A percentile compares a stretch with the other conserved stretches of the same genome.
Conservation (phyloP, 2,329 filamentous ascomycete genomes). For the Talaromyces islandicus region DNA sequence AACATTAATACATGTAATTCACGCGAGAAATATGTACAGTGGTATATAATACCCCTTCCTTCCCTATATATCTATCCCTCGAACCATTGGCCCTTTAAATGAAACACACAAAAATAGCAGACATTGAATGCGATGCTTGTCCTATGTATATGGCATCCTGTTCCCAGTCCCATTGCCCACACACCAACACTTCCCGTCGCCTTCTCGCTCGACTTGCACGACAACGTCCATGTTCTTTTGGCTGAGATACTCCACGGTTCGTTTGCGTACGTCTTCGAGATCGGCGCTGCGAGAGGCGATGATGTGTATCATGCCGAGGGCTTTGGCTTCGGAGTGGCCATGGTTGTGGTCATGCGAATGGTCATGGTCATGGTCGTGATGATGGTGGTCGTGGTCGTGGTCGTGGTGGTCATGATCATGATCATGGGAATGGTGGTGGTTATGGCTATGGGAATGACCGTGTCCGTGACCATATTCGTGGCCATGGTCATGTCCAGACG, state of each 20-base stretch:
- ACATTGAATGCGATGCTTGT: not conserved
- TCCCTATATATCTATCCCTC: not conserved
- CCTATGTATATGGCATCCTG: constrained; percentile 6
- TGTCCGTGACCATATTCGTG: constrained; percentile 24
- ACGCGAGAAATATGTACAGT: not conserved
- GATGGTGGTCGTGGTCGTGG: constrained; percentile 25
- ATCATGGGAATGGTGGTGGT: constrained; percentile 17
- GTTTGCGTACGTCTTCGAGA: constrained; percentile 73
- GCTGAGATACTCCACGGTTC: constrained; percentile 66
- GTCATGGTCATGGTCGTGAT: constrained; percentile 16
- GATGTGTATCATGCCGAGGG: constrained; percentile 62
- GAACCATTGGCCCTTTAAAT: too few species aligned
- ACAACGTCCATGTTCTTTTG: constrained; percentile 72
- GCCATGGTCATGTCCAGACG: constrained; percentile 20
- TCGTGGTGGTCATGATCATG: constrained; percentile 26
- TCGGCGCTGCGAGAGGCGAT: constrained; percentile 56
- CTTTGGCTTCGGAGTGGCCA: constrained; percentile 25
- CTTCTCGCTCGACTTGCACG: constrained; percentile 82
- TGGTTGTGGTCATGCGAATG: constrained; percentile 11
- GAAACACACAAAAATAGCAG: not conserved
- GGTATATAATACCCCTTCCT: not conserved
- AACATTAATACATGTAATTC: not conserved
- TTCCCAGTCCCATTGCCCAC: constrained; percentile 34
- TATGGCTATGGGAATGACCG: constrained; percentile 19
- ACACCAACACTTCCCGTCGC: constrained; percentile 63